Evolutionary conservation across 1,284 basidiomycete genomes (phyloP).

Genomic region (Fomitopsis pinicola): DNA sequence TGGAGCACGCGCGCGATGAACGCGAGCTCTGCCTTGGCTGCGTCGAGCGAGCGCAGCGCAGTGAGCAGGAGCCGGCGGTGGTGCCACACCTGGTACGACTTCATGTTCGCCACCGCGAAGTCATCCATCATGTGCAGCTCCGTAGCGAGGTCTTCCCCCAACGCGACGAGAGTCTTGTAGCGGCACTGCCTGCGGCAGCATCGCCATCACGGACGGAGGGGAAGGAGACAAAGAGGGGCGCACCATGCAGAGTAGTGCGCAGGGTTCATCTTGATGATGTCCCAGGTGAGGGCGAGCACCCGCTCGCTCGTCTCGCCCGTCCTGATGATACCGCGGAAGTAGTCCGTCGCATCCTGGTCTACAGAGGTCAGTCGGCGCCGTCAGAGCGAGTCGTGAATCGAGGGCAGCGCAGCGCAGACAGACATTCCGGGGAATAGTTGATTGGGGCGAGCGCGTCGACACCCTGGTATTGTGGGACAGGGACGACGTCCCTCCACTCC

Average conservation of each 20-base stretch:
- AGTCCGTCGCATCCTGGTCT: constrained; percentile 92
- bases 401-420: constrained; percentile 29
- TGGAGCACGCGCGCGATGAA: constrained; percentile 74
- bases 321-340: constrained; percentile 82
- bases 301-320: constrained; percentile 73
- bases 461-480: constrained; percentile 79
- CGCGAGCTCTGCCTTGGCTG: constrained; percentile 59
- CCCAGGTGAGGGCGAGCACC: constrained; percentile 82
- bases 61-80: constrained; percentile 83
- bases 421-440: constrained; percentile 84
- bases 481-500: constrained; percentile 78
- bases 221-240: neutral
- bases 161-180: constrained; percentile 73
- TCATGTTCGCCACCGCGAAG: constrained; percentile 77
- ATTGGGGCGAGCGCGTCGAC: constrained; percentile 82
- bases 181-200: constrained; percentile 77
- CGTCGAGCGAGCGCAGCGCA: constrained; percentile 34
- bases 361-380: neutral
- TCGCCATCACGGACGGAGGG: neutral
- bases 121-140: constrained; percentile 85
- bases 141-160: constrained; percentile 60
- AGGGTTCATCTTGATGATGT: constrained; percentile 83
- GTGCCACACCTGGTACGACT: constrained; percentile 98
- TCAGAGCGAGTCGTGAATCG: constrained; percentile 1
- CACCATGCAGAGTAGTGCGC: constrained; percentile 95